Conservation (phyloP, 257 asterid genomes). For the Solanum virginianum region DNA sequence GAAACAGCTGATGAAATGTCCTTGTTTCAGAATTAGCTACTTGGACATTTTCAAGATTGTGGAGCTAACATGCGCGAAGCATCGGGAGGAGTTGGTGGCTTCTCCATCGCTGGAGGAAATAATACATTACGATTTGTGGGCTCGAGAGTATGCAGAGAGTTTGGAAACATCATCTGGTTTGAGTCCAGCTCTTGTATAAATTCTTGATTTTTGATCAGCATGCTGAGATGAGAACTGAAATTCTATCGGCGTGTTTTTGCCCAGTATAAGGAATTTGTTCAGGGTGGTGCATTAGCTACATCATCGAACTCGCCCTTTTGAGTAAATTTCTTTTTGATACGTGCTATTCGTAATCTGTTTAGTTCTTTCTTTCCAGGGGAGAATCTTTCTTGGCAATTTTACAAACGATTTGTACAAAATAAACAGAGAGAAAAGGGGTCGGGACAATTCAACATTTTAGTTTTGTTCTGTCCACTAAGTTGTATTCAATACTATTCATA, state of each 20-base stretch:
- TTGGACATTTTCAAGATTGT: constrained; percentile 88
- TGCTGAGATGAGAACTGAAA: background rate
- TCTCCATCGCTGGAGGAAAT: constrained; percentile 84
- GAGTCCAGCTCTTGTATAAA: constrained; percentile 51
- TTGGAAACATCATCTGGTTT: constrained; percentile 32
- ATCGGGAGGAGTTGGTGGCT: constrained; percentile 45
- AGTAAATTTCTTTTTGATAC: background rate
- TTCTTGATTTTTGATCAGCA: background rate
- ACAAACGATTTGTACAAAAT: background rate
- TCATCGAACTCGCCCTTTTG: constrained; percentile 1
- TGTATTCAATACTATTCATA: no score
- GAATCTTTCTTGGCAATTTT: background rate
- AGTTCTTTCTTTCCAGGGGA: background rate
- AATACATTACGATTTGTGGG: constrained; percentile 90
- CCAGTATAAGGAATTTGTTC: background rate
- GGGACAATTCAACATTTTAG: background rate
- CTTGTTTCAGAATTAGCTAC: constrained; percentile 61
- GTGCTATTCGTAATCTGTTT: background rate
- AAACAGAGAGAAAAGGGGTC: background rate
- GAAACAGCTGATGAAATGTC: background rate
- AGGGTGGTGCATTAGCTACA: background rate
- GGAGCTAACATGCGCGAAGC: constrained; percentile 82
- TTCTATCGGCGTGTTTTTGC: background rate
- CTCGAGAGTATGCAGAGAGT: constrained; percentile 65
- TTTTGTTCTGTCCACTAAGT: no score